Conservation (phyloP, 2,329 filamentous ascomycete species). For the Ilyonectria destructans region DNA sequence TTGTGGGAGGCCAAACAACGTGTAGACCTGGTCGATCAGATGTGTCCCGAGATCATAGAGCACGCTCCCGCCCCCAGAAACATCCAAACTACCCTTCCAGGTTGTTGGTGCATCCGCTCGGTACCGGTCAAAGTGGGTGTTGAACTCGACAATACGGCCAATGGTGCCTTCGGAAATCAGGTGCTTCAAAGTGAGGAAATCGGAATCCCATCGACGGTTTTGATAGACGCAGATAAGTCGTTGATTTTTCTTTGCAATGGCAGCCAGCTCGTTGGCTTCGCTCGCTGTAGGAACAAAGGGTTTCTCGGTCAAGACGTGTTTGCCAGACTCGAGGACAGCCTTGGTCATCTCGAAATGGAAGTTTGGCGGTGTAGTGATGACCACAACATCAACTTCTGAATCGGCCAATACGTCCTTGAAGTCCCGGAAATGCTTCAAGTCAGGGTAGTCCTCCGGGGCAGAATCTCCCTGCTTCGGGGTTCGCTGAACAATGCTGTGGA, state of each 20-base stretch:
- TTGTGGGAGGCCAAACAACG: slow-evolving; percentile 79
- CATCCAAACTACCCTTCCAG: slow-evolving; percentile 78
- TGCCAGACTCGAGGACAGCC: slow-evolving; percentile 77
- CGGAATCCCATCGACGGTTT: slow-evolving; percentile 84
- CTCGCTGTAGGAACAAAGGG: slow-evolving; percentile 82
- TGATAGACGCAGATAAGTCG: slow-evolving; percentile 78
- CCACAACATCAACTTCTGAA: slow-evolving; percentile 76
- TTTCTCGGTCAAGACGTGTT: slow-evolving; percentile 88
- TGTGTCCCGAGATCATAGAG: slow-evolving; percentile 85
- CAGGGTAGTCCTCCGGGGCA: slow-evolving; percentile 78
- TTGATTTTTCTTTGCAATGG: slow-evolving; percentile 66
- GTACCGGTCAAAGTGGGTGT: slow-evolving; percentile 87
- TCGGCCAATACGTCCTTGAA: slow-evolving; percentile 77
- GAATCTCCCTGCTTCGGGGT: slow-evolving; percentile 76
- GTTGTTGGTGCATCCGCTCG: slow-evolving; percentile 70
- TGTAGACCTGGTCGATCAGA: slow-evolving; percentile 82
- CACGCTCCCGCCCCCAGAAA: slow-evolving; percentile 76
- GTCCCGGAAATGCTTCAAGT: slow-evolving; percentile 75
- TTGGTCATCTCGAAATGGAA: slow-evolving; percentile 79
- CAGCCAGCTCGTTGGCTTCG: slow-evolving; percentile 77
- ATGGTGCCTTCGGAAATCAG: slow-evolving; percentile 73
- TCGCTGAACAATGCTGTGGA: slow-evolving; percentile 85
- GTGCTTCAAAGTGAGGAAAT: slow-evolving; percentile 80
- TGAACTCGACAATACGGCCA: slow-evolving; percentile 83
- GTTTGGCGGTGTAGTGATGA: slow-evolving; percentile 81